phyloP scores from a whole-genome alignment of 345 rosid genomes.

The Ceriops tagal region DNA sequence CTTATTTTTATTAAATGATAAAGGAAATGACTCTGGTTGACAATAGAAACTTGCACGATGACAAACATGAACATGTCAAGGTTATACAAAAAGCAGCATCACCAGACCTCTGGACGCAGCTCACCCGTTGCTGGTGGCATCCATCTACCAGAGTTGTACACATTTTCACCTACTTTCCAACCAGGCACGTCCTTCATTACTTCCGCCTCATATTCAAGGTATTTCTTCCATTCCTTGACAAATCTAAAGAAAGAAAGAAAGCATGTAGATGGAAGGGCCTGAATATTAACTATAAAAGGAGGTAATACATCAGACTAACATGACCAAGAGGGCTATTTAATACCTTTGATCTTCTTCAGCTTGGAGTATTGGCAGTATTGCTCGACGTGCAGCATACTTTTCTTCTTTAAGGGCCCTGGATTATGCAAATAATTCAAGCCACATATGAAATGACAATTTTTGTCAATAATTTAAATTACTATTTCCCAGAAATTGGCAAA shows the following conservation, averaged over 20 bases:
- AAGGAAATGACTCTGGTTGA: constrained; percentile 3
- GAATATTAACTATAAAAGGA: background rate
- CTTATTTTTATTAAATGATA: constrained; percentile 11
- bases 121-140: constrained; percentile 99
- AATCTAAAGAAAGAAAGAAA: constrained; percentile 45
- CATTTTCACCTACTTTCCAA: constrained; percentile 96
- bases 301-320: background rate
- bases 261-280: background rate
- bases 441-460: background rate
- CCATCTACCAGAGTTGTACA: constrained; percentile 94
- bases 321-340: background rate
- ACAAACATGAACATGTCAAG: background rate
- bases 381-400: constrained; percentile 84
- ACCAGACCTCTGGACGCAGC: constrained; percentile 98
- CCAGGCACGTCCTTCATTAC: constrained; percentile 99
- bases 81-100: constrained; percentile 17
- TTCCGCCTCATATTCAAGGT: constrained; percentile 95
- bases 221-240: constrained; percentile 93
- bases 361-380: constrained; percentile 86
- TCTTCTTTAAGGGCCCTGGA: constrained; percentile 94
- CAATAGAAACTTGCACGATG: constrained; percentile 7
- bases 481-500: too few species aligned
- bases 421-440: constrained; percentile 10
- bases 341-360: constrained; percentile 99
- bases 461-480: background rate